These are phyloP conservation scores for Trichoderma simmonsii DNA, from an alignment of 2,329 filamentous ascomycete species.

Conservation along the genomic window DNA sequence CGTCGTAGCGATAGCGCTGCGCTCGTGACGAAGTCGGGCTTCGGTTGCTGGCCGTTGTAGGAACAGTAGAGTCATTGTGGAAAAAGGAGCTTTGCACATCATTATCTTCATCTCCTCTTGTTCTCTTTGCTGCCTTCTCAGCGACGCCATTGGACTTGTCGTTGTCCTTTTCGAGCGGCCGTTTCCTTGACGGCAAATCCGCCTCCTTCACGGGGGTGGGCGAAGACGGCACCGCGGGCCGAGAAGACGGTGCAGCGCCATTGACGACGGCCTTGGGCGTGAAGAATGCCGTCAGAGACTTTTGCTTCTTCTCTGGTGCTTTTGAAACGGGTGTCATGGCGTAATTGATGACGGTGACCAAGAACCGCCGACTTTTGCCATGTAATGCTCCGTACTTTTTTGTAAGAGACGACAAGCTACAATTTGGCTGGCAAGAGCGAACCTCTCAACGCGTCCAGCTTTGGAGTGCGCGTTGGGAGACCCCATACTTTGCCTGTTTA, in stretches of 20 bases:
- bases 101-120: constrained; percentile 39
- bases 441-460: constrained; percentile 15
- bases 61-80: constrained; percentile 18
- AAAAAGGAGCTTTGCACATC: constrained; percentile 35
- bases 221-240: constrained; percentile 28
- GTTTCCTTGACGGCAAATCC: constrained; percentile 43
- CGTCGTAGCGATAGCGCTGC: constrained; percentile 51
- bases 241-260: constrained; percentile 38
- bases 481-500: constrained; percentile 9
- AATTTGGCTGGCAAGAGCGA: neutral
- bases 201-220: constrained; percentile 29
- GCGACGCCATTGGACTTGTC: constrained; percentile 30
- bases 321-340: constrained; percentile 39
- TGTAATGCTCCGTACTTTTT: neutral
- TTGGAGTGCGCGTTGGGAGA: constrained; percentile 2
- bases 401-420: neutral
- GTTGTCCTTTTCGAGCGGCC: constrained; percentile 48
- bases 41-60: neutral
- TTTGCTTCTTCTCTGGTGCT: constrained; percentile 62
- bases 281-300: constrained; percentile 85
- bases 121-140: constrained; percentile 6
- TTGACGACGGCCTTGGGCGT: constrained; percentile 56
- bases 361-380: neutral
- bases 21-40: constrained; percentile 40
- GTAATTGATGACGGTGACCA: neutral